Percentiles rank a stretch among this genome's conserved stretches.
phyloP scores from a whole-genome alignment of 345 rosid species.

The Gossypium mustelinum region DNA sequence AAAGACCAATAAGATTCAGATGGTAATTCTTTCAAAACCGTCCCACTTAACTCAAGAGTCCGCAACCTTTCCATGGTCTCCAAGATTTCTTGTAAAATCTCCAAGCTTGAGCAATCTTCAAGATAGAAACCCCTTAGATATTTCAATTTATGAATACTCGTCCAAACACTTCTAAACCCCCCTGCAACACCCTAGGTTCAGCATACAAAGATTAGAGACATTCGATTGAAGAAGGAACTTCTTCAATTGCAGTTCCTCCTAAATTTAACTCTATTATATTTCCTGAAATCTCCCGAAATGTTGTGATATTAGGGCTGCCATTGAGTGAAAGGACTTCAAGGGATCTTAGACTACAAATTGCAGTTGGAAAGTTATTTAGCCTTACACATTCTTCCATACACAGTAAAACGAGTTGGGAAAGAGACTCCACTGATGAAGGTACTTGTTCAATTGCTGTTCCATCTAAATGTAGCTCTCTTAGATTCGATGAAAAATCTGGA shows the following conservation, averaged over 20 bases:
- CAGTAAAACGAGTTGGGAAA: background rate
- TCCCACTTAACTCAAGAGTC: slow-evolving; percentile 24
- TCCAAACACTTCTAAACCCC: slow-evolving; percentile 21
- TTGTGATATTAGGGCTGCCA: background rate
- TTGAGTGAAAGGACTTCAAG: background rate
- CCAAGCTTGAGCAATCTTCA: slow-evolving; percentile 25
- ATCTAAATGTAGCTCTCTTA: slow-evolving; percentile 15
- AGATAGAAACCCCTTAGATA: slow-evolving; percentile 21
- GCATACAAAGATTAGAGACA: slow-evolving; percentile 8
- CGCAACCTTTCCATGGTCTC: slow-evolving; percentile 22
- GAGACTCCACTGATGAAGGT: slow-evolving; percentile 22
- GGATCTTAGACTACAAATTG: background rate
- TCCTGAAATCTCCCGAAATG: background rate
- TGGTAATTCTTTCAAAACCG: slow-evolving; percentile 26
- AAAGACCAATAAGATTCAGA: slow-evolving; percentile 15
- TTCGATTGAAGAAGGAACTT: background rate
- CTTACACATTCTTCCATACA: background rate
- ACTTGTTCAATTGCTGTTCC: slow-evolving; percentile 27
- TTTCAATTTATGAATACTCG: slow-evolving; percentile 24
- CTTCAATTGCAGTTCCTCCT: background rate
- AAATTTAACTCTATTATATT: background rate
- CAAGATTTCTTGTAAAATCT: slow-evolving; percentile 25
- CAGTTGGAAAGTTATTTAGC: background rate
- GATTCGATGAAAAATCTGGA: slow-evolving; percentile 25
- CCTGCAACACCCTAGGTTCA: slow-evolving; percentile 25